Evolutionary conservation across 2,329 filamentous ascomycete genomes (phyloP).

Genomic region (Talaromyces sp.): DNA sequence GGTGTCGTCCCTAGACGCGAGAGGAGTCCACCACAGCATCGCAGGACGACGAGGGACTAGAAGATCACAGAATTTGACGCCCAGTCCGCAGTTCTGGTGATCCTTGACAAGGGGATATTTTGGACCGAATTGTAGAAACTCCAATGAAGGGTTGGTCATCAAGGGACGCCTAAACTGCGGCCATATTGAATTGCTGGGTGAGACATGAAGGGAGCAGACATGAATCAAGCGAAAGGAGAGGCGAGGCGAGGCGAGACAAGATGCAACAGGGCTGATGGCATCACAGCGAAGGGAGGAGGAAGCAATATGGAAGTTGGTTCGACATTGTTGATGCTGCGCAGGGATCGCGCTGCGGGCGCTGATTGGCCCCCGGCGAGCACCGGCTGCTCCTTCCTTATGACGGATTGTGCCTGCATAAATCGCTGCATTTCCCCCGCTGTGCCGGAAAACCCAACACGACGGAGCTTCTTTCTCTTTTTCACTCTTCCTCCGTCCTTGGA

Average conservation of each 20-base stretch:
- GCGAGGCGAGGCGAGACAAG: background rate
- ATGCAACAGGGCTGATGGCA: background rate
- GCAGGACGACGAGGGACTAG: background rate
- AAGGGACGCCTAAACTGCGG: background rate
- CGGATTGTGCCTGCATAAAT: background rate
- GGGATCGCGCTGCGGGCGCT: background rate
- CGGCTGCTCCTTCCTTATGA: background rate
- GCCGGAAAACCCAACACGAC: too few relatives aligned
- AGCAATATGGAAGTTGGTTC: background rate
- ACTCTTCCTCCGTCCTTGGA: too few relatives aligned
- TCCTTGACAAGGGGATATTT: background rate
- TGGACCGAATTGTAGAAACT: background rate
- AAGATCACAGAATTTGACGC: background rate
- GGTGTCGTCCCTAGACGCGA: background rate
- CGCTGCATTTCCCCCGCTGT: background rate
- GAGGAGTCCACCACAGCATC: background rate
- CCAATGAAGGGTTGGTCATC: conserved; percentile 3
- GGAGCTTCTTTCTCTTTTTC: too few relatives aligned
- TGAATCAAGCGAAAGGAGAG: background rate
- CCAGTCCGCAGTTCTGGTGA: background rate
- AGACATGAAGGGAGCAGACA: background rate
- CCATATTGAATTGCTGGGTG: background rate
- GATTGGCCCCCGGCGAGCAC: background rate
- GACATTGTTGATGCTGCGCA: background rate
- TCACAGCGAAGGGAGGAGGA: background rate